Evolutionary conservation across 1,139 yeast species (phyloP), one percentile per base, ranked within the genome.

Genomic region (Nematodospora anomalae): DNA sequence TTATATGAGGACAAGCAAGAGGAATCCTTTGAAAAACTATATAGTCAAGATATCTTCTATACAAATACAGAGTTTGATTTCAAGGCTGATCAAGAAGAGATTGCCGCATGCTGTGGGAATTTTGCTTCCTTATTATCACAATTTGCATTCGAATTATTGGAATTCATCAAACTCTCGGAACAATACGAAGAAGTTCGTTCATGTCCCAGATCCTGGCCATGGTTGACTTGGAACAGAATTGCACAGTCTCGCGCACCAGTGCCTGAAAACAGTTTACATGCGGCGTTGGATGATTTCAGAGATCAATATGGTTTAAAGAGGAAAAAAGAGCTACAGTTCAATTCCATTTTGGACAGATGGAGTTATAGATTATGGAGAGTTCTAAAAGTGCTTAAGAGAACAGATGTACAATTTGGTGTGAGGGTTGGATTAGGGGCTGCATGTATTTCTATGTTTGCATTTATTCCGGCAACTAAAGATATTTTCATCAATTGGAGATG

Each of bases 61-160:
- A 39, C 50, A 18, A 43, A 48, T 16, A 50, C 68, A 0, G 68
- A 65, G 28, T 52, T 64, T 32, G 58, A 64, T n/a, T 67, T 70
- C 33, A 71, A 74, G 41, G 76, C 85, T 1, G 83, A 80, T 42
- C 83, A 82, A 46, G 95, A 86, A 55, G 92, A 83, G 46, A 83
- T 84, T 4, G 85, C 92, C 1, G 95, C 95, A 0, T 78, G 87
- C 38, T 85, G 94, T 62, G 94, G 92, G 2, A 84, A 86, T 52
- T 86, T 85, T 53, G 73, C 89, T 0, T 76, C 81, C 25, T 70
- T 84, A 24, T 53, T 87, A 28, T 75, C 77, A 3, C 79, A 82
- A 39, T 80, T 79, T 50, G 80, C 87, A 1, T 67, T 67, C 34
- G 89, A 81, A 43, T 58, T 85, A 37, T 57, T 61, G 23, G 64